Base-by-base conservation (phyloP, 768 basidiomycete genomes). In the Auricularia heimuer region DNA sequence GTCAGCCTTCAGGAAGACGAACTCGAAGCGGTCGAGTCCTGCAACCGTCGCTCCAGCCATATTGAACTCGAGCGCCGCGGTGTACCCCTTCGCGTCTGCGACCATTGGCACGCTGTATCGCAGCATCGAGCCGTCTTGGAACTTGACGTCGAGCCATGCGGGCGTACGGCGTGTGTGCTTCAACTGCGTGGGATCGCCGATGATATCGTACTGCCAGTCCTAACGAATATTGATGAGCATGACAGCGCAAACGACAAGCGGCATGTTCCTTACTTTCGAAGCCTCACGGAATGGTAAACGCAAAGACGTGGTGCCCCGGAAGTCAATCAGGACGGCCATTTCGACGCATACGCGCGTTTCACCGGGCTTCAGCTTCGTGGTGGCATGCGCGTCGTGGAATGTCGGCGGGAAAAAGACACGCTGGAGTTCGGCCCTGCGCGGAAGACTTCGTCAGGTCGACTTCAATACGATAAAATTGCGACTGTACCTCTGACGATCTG, bases 181-280 rank as follows among this genome's bases (percentile, higher is more conserved):
- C 11, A 6, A 18, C 14, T 21, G 47, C 47, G 47, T 51, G 6
- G 47, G 47, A 18, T 51, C 47, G 29, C 56, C 56, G 3, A 33
- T 12, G 29, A 35, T 24, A 72, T 98, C 96, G 88, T 89, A 98
- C 73, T 88, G 85, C 96, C 96, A 98, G 74, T 98, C 90, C 89
- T 92, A 64, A 29, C 29, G 29, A 29, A 29, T 29, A 29, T 29
- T 29, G 2, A 29, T 29, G 0, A 29, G 29, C 29, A 29, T 29
- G 29, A 29, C 29, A 29, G 29, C 29, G 29, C 29, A 29, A 29
- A 29, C 29, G 2, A 29, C 29, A 29, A 29, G 29, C 29, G 29
- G 29, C 29, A 29, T 51, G 47, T 6, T 21, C 6, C 33, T 87
- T 83, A 62, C 90, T 88, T 8, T 85, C 81, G 54, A 98, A 78